These are phyloP conservation scores for Fusarium heterosporum DNA, from an alignment of 2,329 filamentous ascomycete species.

Conservation along the genomic window DNA sequence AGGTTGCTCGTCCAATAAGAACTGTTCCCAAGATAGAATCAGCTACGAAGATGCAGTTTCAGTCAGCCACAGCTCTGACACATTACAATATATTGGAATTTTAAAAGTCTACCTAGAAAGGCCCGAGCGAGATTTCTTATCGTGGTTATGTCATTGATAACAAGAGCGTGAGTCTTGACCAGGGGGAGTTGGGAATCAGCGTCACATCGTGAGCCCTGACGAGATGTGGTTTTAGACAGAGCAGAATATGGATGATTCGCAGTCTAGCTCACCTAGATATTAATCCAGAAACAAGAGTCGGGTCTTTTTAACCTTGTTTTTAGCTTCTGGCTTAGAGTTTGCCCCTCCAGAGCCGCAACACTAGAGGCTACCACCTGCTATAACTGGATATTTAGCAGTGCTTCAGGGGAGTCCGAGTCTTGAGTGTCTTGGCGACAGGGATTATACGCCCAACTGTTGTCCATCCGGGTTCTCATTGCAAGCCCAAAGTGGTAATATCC, in stretches of 20 bases:
- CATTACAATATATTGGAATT: slow-evolving; percentile 5
- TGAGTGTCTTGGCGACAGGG: slow-evolving; percentile 36
- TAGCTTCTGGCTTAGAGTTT: slow-evolving; percentile 14
- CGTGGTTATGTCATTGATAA: neutral
- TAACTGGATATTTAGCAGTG: neutral
- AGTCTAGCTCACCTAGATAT: neutral
- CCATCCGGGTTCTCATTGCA: slow-evolving; percentile 41
- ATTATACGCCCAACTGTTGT: slow-evolving; percentile 19
- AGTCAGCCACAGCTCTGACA: slow-evolving; percentile 29
- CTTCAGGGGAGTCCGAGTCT: neutral
- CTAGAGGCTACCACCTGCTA: neutral
- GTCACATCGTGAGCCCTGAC: neutral
- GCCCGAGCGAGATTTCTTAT: slow-evolving; percentile 5
- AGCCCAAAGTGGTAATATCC: slow-evolving; percentile 33
- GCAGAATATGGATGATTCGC: neutral
- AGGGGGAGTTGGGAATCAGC: slow-evolving; percentile 1
- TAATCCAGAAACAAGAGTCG: slow-evolving; percentile 2
- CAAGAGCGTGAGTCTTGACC: slow-evolving; percentile 6
- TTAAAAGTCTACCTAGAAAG: slow-evolving; percentile 1
- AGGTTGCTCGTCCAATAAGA: slow-evolving; percentile 18
- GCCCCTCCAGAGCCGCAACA: slow-evolving; percentile 20
- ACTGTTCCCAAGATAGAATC: neutral
- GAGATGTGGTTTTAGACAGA: neutral
- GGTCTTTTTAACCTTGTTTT: slow-evolving; percentile 39
- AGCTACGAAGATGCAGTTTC: slow-evolving; percentile 10